phyloP scores from a whole-genome alignment of 2,329 filamentous ascomycete species.

The Penicillium sp. region DNA sequence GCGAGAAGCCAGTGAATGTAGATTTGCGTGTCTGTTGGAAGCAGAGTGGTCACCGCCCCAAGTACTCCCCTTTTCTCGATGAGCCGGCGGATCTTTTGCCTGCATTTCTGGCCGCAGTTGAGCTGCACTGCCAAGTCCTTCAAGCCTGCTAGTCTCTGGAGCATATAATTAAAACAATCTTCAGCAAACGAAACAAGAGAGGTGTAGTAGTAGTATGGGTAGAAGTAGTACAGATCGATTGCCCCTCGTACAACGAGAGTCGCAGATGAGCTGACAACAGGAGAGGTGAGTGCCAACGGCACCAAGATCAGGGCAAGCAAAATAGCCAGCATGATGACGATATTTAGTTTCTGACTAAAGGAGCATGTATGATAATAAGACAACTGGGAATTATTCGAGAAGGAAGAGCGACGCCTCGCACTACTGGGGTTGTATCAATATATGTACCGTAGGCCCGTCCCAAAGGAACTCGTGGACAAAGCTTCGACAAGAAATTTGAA shows the following conservation, averaged over 20 bases:
- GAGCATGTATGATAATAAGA: not conserved
- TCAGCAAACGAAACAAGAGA: not conserved
- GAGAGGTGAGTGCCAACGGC: conserved; percentile 13
- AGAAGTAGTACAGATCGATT: not conserved
- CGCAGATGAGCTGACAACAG: not conserved
- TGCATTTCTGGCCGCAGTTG: not conserved
- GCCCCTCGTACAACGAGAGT: not conserved
- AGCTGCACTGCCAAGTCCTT: not conserved
- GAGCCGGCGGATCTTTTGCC: not conserved
- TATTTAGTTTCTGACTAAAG: not conserved
- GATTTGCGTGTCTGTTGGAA: not conserved
- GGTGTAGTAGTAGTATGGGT: not conserved
- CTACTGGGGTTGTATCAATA: not conserved
- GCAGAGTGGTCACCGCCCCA: not conserved
- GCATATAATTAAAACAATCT: not conserved
- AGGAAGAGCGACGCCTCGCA: not conserved
- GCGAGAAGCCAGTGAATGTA: not conserved
- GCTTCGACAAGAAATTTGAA: not conserved
- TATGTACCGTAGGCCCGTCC: not conserved
- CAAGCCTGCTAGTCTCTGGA: not conserved
- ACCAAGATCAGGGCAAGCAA: not conserved
- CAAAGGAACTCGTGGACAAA: not conserved
- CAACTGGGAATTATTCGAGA: not conserved
- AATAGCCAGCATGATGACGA: not conserved
- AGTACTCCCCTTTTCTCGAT: not conserved